Percentiles rank a stretch among this genome's conserved stretches.
Conservation (phyloP, 768 basidiomycete species). For the Lactarius hatsudake region DNA sequence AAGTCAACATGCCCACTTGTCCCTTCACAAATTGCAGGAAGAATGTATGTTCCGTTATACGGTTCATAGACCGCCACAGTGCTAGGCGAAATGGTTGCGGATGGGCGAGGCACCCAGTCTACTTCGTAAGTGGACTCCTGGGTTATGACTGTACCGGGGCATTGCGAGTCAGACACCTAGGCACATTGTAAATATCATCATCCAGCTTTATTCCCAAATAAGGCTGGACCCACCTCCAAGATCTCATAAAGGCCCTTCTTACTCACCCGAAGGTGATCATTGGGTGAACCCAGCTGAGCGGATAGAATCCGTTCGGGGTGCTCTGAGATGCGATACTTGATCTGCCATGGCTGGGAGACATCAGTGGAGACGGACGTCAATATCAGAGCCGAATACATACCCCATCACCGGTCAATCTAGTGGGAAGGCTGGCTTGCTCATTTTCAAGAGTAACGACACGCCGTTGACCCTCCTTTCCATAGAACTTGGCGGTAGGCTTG, state of each 20-base stretch:
- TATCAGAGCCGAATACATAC: slow-evolving; percentile 44
- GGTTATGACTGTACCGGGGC: slow-evolving; percentile 65
- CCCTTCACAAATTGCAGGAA: slow-evolving; percentile 82
- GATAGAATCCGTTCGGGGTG: slow-evolving; percentile 41
- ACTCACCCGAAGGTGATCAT: slow-evolving; percentile 71
- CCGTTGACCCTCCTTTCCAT: slow-evolving; percentile 58
- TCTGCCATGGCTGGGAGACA: slow-evolving; percentile 72
- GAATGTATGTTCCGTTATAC: slow-evolving; percentile 70
- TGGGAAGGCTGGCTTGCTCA: slow-evolving; percentile 66
- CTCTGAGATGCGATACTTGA: slow-evolving; percentile 65
- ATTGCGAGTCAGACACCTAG: slow-evolving; percentile 81
- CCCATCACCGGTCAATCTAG: slow-evolving; percentile 87
- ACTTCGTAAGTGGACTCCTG: slow-evolving; percentile 67
- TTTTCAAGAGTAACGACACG: slow-evolving; percentile 69
- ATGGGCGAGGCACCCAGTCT: slow-evolving; percentile 77
- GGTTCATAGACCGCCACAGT: slow-evolving; percentile 55
- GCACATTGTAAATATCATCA: background rate
- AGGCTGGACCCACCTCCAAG: slow-evolving; percentile 42
- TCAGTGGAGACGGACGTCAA: background rate
- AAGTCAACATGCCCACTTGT: slow-evolving; percentile 77
- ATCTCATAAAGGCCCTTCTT: slow-evolving; percentile 77
- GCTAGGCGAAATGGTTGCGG: slow-evolving; percentile 60
- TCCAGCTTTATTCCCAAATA: background rate
- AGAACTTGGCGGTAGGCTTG: slow-evolving; percentile 87
- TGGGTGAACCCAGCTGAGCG: slow-evolving; percentile 53